phyloP scores from a whole-genome alignment of 2,329 filamentous ascomycete species.

The Zasmidium angulare region DNA sequence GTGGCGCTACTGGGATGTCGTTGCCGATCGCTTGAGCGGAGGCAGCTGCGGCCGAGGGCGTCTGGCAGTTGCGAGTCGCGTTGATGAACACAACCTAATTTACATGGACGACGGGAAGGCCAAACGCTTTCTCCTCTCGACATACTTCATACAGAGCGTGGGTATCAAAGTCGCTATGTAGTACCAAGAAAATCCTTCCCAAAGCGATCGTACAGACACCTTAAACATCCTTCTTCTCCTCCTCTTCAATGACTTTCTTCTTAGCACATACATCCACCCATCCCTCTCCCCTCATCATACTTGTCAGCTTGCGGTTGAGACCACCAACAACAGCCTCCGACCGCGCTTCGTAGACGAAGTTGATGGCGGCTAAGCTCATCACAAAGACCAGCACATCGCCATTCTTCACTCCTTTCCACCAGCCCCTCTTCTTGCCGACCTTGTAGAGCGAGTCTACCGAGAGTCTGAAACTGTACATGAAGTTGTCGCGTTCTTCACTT shows the following conservation, averaged over 20 bases:
- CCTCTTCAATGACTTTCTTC: constrained; percentile 20
- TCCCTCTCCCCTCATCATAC: constrained; percentile 73
- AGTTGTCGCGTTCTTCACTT: constrained; percentile 63
- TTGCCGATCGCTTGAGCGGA: not conserved
- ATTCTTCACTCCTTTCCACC: constrained; percentile 79
- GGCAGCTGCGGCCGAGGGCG: not conserved
- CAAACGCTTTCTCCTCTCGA: not conserved
- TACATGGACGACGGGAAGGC: no score
- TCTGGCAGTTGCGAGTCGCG: not conserved
- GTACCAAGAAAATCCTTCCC: not conserved
- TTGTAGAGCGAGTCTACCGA: constrained; percentile 86
- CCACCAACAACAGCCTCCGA: constrained; percentile 67
- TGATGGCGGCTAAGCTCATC: constrained; percentile 72
- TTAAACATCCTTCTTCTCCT: constrained; percentile 21
- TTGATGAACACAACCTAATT: not conserved
- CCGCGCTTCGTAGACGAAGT: constrained; percentile 72
- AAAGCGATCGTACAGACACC: not conserved
- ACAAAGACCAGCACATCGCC: constrained; percentile 87
- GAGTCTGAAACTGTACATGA: constrained; percentile 75
- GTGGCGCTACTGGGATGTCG: not conserved
- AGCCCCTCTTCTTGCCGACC: constrained; percentile 84
- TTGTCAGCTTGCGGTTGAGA: constrained; percentile 68
- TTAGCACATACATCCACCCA: constrained; percentile 58
- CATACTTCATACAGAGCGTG: not conserved
- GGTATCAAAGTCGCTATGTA: constrained; percentile 4